Evolutionary conservation across 768 basidiomycete genomes (phyloP), one percentile per base, ranked within the genome.

Genomic region (Amanita polypyramis): DNA sequence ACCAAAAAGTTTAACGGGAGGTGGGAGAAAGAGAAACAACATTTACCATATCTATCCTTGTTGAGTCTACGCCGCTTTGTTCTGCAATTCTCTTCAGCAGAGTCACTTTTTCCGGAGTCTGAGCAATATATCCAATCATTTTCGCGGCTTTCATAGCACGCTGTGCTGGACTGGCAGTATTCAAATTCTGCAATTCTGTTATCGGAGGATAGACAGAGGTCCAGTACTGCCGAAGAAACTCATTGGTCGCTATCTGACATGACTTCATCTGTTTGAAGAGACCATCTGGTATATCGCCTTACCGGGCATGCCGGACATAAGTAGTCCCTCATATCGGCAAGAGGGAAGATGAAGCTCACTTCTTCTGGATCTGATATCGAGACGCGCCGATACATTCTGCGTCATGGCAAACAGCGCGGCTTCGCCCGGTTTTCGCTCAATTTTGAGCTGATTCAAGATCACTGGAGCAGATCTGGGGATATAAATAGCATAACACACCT

Each of bases 201-300:
- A 74, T 63, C 5, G 85, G 79, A 4, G 92, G 94, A 53, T 91
- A 85, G 43, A 87, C 76, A 1, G 91, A 77, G 2, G 82, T 75
- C 93, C 94, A 98, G 61, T 92, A 97, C 61, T 98, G 96, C 23
- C 95, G 82, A 11, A 99, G 71, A 62, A 98, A 96, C 60, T 99
- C 96, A 58, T 91, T 93, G 9, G 94, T 85, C 2, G 94, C 85
- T 1, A 90, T 90, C 59, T 96, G 92, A 58, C 88, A 91, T 0
- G 86, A 86, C 14, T 78, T 80, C 77, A 97, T 85, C 65, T 92
- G 82, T 47, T 79, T 73, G 56, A 89, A 80, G 33, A 95, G 68
- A 2, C 71, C 73, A 43, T 85, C 79, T 1, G 92, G 88, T 29
- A 99, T 80, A 34, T 87, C 82, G 51, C 77, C 91, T 95, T 42